Base-by-base conservation (phyloP, 805 yeast genomes). In the Scheffersomyces stipitis region DNA sequence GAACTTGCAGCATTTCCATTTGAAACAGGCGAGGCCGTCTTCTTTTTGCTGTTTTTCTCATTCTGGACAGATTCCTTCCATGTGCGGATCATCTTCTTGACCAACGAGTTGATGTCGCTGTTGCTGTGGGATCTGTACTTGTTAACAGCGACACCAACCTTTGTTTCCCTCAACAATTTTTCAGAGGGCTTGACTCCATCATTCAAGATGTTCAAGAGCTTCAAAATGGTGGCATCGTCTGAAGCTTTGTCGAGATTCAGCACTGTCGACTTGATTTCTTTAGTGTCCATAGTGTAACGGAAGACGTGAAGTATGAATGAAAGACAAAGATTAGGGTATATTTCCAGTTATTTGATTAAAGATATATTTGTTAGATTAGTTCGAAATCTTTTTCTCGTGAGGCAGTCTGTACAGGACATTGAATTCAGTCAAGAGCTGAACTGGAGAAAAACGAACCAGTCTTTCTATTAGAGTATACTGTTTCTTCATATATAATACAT, bases 111-210 rank as follows among this genome's bases (percentile, higher is more conserved):
- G 31, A 93, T 75, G 48, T 89, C 95, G 15, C 75, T 44, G 60
- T 85, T 86, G 20, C 64, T 54, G 31, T 81, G 79, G 6, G 86
- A 65, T 46, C 96, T 79, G 52, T 85, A 79, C 62, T 87, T 89
- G 66, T 93, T 93, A 28, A 93, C 97, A 6, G 90, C 91, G 13
- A 93, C 91, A 46, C 99, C 99, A n/a, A 93, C 91, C 60, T 88
- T 89, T 6, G 99, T 93, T 54, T 91, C 95, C 52, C 97, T 76
- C 34, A 91, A 71, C 24, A 91, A 69, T 56, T 81, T 78, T 56
- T 91, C 98, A 1, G 95, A 81, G 7, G 98, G 96, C 48, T 71
- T 69, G 35, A 88, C 86, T 9, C 86, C 86, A 38, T 73, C 77
- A 48, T 83, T 80, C 42, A 91, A 66, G 16, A 75, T 69, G 29